phyloP scores from a whole-genome alignment of 495 filamentous ascomycete genomes.

The Penicillium desertorum region DNA sequence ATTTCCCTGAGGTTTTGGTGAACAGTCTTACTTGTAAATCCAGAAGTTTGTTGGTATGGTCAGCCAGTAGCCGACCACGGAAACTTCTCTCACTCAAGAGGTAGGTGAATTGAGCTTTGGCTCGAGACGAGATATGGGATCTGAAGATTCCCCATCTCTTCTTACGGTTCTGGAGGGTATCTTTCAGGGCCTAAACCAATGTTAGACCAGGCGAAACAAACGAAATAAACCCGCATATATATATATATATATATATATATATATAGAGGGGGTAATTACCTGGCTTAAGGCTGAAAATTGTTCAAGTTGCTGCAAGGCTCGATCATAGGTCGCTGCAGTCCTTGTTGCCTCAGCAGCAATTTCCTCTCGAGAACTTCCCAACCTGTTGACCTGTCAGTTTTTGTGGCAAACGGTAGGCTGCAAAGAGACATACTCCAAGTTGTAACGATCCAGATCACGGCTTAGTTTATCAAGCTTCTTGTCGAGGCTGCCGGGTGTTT shows the following conservation, averaged over 20 bases:
- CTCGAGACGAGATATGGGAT: conserved; percentile 75
- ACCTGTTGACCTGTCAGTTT: conserved; percentile 37
- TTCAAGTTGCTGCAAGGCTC: conserved; percentile 46
- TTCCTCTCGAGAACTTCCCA: conserved; percentile 68
- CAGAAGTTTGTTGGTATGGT: conserved; percentile 69
- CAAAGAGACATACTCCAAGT: conserved; percentile 45
- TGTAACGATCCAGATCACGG: conserved; percentile 52
- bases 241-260: too few species aligned
- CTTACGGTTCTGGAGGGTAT: conserved; percentile 66
- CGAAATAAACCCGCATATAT: background rate
- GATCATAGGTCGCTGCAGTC: conserved; percentile 43
- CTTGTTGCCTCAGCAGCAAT: conserved; percentile 53
- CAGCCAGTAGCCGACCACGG: conserved; percentile 73
- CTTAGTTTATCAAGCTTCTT: conserved; percentile 60
- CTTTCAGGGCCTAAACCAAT: conserved; percentile 53
- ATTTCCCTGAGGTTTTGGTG: background rate
- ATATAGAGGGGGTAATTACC: conserved; percentile 28
- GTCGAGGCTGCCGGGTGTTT: conserved; percentile 63
- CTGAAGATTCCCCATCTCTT: conserved; percentile 80
- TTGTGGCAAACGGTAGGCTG: background rate
- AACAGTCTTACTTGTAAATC: conserved; percentile 63
- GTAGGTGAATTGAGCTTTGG: conserved; percentile 81
- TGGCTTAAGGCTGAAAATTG: conserved; percentile 55
- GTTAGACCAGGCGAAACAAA: background rate
- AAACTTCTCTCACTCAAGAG: conserved; percentile 86